phyloP scores from a whole-genome alignment of 2,329 filamentous ascomycete species.

The Aureobasidium sp. region DNA sequence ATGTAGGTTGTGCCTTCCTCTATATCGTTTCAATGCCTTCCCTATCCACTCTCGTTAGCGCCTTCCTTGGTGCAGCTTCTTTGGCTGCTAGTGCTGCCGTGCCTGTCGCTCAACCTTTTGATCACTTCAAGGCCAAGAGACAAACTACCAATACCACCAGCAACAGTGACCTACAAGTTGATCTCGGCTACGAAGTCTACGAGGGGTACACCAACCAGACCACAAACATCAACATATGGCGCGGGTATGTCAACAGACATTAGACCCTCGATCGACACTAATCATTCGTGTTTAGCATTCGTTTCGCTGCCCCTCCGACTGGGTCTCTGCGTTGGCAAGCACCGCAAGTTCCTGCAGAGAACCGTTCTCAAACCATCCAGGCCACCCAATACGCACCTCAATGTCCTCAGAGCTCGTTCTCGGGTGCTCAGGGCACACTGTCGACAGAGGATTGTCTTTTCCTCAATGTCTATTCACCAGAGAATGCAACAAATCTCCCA shows the following conservation, averaged over 20 bases:
- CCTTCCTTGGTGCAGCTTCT: background rate
- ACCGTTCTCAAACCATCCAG: constrained; percentile 19
- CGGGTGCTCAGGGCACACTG: constrained; percentile 14
- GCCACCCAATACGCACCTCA: constrained; percentile 16
- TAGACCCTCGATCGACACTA: background rate
- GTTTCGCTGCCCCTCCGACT: constrained; percentile 20
- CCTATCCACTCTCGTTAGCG: background rate
- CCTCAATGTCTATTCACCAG: constrained; percentile 44
- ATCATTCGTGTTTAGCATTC: constrained; percentile 18
- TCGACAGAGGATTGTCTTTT: constrained; percentile 51
- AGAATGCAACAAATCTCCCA: constrained; percentile 33
- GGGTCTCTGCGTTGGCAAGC: constrained; percentile 23
- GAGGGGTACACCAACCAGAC: constrained; percentile 8
- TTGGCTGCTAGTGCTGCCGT: constrained; percentile 1
- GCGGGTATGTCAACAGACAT: constrained; percentile 1
- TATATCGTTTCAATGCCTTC: background rate
- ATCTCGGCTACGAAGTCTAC: constrained; percentile 14
- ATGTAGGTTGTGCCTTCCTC: background rate
- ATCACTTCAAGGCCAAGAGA: constrained; percentile 10
- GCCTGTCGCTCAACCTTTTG: constrained; percentile 4
- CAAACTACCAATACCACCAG: background rate
- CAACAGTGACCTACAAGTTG: constrained; percentile 3
- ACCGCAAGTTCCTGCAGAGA: constrained; percentile 20
- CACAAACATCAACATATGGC: constrained; percentile 11
- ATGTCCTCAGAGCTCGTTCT: constrained; percentile 20